phyloP scores from a whole-genome alignment of 148 eudicot genomes.

The Fagopyrum esculentum region DNA sequence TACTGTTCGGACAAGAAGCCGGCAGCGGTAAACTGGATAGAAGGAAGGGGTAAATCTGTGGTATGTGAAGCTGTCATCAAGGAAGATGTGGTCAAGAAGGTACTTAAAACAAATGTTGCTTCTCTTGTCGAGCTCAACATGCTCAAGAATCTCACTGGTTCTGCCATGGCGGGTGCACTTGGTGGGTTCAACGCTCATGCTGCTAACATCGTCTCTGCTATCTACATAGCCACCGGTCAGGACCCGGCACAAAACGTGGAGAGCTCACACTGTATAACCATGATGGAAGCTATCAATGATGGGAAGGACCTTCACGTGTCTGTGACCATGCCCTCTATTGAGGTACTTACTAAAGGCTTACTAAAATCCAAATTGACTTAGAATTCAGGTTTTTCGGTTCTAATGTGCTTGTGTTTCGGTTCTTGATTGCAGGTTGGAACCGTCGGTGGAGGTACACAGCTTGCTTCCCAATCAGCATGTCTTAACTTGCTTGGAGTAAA shows the following conservation, averaged over 20 bases:
- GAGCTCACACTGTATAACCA: conserved; percentile 46
- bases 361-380: neutral
- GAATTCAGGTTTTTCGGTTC: neutral
- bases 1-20: conserved; percentile 48
- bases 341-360: conserved; percentile 21
- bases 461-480: conserved; percentile 36
- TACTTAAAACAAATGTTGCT: conserved; percentile 33
- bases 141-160: conserved; percentile 45
- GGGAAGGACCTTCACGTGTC: conserved; percentile 47
- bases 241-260: conserved; percentile 47
- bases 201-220: conserved; percentile 40
- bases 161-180: conserved; percentile 46
- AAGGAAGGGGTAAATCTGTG: conserved; percentile 43
- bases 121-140: conserved; percentile 44
- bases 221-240: conserved; percentile 41
- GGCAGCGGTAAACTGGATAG: conserved; percentile 45
- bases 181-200: conserved; percentile 47
- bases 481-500: conserved; percentile 33
- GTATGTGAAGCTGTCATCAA: conserved; percentile 37
- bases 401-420: conserved; percentile 1
- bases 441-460: conserved; percentile 37
- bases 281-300: conserved; percentile 40
- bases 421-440: conserved; percentile 28
- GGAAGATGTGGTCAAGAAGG: conserved; percentile 37
- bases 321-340: conserved; percentile 50